Base-by-base conservation (phyloP, 139 green algal species). In the Auxenochlorella pyrenoidosa region DNA sequence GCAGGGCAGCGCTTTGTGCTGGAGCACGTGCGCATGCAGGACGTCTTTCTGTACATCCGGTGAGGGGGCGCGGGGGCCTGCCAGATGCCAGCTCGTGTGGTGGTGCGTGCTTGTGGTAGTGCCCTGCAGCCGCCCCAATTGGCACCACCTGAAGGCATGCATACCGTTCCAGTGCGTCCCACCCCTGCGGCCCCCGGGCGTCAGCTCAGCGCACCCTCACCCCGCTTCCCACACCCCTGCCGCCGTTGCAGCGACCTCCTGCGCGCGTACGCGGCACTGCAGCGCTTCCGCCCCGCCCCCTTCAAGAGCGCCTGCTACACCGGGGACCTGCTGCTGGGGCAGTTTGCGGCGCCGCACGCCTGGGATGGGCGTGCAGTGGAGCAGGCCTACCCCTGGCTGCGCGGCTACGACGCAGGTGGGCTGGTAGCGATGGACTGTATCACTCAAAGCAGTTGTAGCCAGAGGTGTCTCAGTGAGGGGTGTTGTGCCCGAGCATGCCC, bases 361-460 rank as follows among this genome's bases (percentile, higher is more conserved):
- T 40, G 44, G 36, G 90, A 93, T 32, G 80, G 40, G 30, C 26
- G 85, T 34, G 41, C 84, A 18, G 83, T 93, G 43, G 60, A 30
- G 26, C 8, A 30, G 12, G 88, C 90, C 24, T 93, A 93, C 66
- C 90, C 90, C 13, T 93, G 90, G 90, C 86, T 93, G 13, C 26
- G 40, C 2, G 28, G 77, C 40, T 87, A 76, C 43, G 75, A 70
- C 63, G 82, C 28, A 0, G 79, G 79, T 72, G 51, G 47, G 78
- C 28, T 3, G 22, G 32, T 58, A n/a, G n/a, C n/a, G n/a, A n/a
- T n/a, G n/a, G n/a, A n/a, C n/a, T n/a, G n/a, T n/a, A n/a, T n/a
- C n/a, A n/a, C n/a, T n/a, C n/a, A n/a, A n/a, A n/a, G n/a, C n/a
- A n/a, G n/a, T n/a, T n/a, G n/a, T n/a, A n/a, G n/a, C n/a, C n/a